Base-by-base conservation (phyloP, 305 asterid species). In the Fraxinus greggii region DNA sequence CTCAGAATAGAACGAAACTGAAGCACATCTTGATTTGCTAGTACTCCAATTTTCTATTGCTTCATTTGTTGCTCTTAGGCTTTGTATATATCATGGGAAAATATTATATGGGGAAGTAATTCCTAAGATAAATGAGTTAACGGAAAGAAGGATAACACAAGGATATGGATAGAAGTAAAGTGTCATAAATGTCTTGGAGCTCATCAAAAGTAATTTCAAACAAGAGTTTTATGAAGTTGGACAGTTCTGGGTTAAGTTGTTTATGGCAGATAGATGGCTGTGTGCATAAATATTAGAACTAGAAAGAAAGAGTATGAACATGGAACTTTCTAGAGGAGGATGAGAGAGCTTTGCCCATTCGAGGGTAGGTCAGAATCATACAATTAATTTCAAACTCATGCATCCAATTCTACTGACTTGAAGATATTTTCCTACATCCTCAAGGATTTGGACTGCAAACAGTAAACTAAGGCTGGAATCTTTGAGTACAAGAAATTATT, bases 61-160 rank as follows among this genome's bases (percentile, higher is more conserved):
- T 75, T 40, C 40, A 10, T 56, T 73, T 56, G 80, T 81, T 72
- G 84, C 29, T 40, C 26, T 75, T 75, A 26, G 31, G 80, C 51
- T 76, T 74, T 67, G 24, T 48, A 79, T 78, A 63, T 42, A 28
- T 54, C 73, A 2, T 79, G 74, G 81, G 80, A 21, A 80, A 76
- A 72, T 65, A 26, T 51, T 70, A 65, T 33, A 45, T 28, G 63
- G 28, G 73, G 15, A 65, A 23, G 26, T 36, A 15, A 9, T 35
- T 54, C 12, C 1, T 35, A 54, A 76, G 74, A 24, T 65, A 65
- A 65, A 65, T 65, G 73, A 54, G 79, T 77, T 83, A 65, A 67
- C 9, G 48, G 75, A 72, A 45, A 28, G 31, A 12, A 74, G 59
- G 33, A 73, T 31, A 80, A 21, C 28, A 61, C 12, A 59, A 42